Conservation (phyloP, 768 basidiomycete species). For the Boletellus ananiceps region DNA sequence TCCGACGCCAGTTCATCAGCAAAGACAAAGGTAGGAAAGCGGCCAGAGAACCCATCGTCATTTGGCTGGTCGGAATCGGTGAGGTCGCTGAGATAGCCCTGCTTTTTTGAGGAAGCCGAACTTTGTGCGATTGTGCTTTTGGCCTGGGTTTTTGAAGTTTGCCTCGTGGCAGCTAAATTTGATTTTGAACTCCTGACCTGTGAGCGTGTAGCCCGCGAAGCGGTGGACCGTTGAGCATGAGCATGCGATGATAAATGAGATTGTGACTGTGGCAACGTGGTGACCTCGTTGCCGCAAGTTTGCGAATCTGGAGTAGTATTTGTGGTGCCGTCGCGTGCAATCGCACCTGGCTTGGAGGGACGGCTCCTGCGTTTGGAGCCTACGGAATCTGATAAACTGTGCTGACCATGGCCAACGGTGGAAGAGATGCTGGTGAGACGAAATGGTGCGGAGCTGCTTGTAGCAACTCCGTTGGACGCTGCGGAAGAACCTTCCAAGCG, state of each 20-base stretch:
- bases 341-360: slow-evolving; percentile 45
- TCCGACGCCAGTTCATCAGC: slow-evolving; percentile 54
- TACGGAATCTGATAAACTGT: slow-evolving; percentile 9
- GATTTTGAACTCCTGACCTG: slow-evolving; percentile 21
- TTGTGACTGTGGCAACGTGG: slow-evolving; percentile 35
- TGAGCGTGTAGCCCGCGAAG: slow-evolving; percentile 24
- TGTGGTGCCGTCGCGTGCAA: slow-evolving; percentile 27
- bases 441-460: slow-evolving; percentile 15
- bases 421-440: slow-evolving; percentile 16
- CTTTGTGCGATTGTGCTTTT: slow-evolving; percentile 34
- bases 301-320: slow-evolving; percentile 18
- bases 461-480: slow-evolving; percentile 39
- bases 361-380: slow-evolving; percentile 51
- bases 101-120: slow-evolving; percentile 19
- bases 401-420: slow-evolving; percentile 28
- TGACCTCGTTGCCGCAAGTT: slow-evolving; percentile 31
- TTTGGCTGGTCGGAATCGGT: slow-evolving; percentile 32
- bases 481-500: slow-evolving; percentile 21
- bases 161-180: slow-evolving; percentile 33
- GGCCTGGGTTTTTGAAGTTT: slow-evolving; percentile 36
- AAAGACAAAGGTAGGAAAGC: slow-evolving; percentile 66
- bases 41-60: slow-evolving; percentile 32
- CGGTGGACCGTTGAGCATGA: slow-evolving; percentile 16
- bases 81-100: slow-evolving; percentile 12
- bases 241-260: slow-evolving; percentile 30